These are phyloP conservation scores for Wilhelminamyces savonicus DNA, from an alignment of 805 yeast species.

Conservation along the genomic window DNA sequence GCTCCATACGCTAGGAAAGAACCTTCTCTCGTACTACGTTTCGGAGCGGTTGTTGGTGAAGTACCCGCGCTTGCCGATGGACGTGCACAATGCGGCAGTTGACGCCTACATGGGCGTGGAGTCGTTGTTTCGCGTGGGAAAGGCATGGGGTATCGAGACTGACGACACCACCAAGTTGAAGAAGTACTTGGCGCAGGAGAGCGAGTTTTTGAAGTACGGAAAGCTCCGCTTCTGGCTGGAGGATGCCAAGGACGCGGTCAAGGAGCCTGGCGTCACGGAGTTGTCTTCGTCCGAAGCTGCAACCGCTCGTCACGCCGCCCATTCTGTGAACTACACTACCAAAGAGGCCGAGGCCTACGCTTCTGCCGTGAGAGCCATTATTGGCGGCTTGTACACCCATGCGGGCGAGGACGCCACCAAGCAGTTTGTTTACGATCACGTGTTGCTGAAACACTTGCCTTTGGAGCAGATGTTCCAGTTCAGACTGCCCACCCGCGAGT, in stretches of 20 bases:
- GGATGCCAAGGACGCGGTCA: slow-evolving; percentile 19
- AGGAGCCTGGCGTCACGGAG: slow-evolving; percentile 47
- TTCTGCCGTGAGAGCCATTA: slow-evolving; percentile 70
- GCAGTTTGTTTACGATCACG: slow-evolving; percentile 64
- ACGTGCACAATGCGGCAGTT: slow-evolving; percentile 68
- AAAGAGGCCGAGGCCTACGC: slow-evolving; percentile 48
- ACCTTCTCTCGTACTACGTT: slow-evolving; percentile 66
- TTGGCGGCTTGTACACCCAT: slow-evolving; percentile 78
- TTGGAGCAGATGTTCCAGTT: slow-evolving; percentile 71
- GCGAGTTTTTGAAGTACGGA: slow-evolving; percentile 63
- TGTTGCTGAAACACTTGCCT: slow-evolving; percentile 78
- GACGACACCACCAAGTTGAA: slow-evolving; percentile 61
- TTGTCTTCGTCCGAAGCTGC: slow-evolving; percentile 18
- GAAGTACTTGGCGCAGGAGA: slow-evolving; percentile 63
- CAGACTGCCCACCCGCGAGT: slow-evolving; percentile 79
- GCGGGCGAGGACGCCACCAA: slow-evolving; percentile 60
- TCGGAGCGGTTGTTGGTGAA: slow-evolving; percentile 65
- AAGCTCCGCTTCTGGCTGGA: slow-evolving; percentile 48
- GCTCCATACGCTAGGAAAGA: slow-evolving; percentile 75
- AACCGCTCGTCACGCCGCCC: slow-evolving; percentile 7
- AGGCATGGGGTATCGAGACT: slow-evolving; percentile 82
- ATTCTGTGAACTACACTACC: slow-evolving; percentile 7
- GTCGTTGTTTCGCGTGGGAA: slow-evolving; percentile 62
- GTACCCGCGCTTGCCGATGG: slow-evolving; percentile 87
- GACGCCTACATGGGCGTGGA: slow-evolving; percentile 68